phyloP scores from a whole-genome alignment of 352 stramenopile genomes.

The Phytophthora citrophthora region DNA sequence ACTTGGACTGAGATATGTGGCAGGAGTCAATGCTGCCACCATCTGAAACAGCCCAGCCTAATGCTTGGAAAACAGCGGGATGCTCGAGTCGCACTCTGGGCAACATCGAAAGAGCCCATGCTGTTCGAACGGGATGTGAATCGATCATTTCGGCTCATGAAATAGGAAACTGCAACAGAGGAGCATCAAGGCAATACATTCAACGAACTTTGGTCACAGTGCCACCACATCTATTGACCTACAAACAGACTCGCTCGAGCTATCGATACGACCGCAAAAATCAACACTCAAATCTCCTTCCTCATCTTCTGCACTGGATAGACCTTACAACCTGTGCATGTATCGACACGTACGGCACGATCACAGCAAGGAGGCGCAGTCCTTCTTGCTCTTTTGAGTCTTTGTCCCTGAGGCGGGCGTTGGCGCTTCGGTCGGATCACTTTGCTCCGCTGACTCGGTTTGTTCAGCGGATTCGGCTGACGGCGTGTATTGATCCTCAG shows the following conservation, averaged over 20 bases:
- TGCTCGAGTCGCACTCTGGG: neutral
- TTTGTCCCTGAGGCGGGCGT: slow-evolving; percentile 21
- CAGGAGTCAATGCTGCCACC: slow-evolving; percentile 9
- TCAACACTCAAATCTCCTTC: slow-evolving; percentile 24
- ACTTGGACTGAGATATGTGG: slow-evolving; percentile 7
- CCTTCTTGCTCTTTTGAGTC: slow-evolving; percentile 21
- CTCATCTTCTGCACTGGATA: slow-evolving; percentile 23
- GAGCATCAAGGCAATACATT: neutral
- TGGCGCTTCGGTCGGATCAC: slow-evolving; percentile 14
- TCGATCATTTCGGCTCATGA: slow-evolving; percentile 33
- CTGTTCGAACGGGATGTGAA: slow-evolving; percentile 36
- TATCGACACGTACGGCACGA: neutral
- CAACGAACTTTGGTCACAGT: neutral
- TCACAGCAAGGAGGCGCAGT: slow-evolving; percentile 24
- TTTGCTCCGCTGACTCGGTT: slow-evolving; percentile 18
- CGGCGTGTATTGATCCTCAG: neutral
- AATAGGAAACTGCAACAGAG: slow-evolving; percentile 7
- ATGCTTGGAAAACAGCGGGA: slow-evolving; percentile 31
- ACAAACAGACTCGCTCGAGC: slow-evolving; percentile 12
- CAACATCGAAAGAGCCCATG: slow-evolving; percentile 13
- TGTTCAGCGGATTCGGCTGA: slow-evolving; percentile 7
- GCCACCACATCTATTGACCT: slow-evolving; percentile 37
- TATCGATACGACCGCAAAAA: slow-evolving; percentile 18
- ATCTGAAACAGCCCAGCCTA: slow-evolving; percentile 5
- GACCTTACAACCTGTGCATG: neutral